Percentiles rank a stretch among this genome's conserved stretches.
Conservation (phyloP, 805 yeast genomes). For the Saccharomycopsis fermentans region DNA sequence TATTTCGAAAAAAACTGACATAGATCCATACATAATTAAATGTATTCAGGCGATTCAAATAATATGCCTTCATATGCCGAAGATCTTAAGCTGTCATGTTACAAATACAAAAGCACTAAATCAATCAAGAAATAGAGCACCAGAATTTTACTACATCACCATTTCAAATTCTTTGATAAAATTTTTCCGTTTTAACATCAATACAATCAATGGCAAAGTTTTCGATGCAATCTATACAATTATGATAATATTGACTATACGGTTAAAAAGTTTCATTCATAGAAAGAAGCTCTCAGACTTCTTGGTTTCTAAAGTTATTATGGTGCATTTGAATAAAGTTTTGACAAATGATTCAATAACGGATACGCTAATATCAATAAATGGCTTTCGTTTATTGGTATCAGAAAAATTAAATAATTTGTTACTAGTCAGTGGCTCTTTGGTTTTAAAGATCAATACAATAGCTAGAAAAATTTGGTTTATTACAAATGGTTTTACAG, state of each 20-base stretch:
- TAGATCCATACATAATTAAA: conserved; percentile 1
- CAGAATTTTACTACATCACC: conserved; percentile 1
- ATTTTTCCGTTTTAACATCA: conserved; percentile 4
- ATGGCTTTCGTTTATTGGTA: neutral
- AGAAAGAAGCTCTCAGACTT: neutral
- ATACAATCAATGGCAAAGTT: neutral
- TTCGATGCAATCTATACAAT: neutral
- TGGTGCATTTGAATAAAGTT: neutral
- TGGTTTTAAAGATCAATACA: conserved; percentile 4
- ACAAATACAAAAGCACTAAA: neutral
- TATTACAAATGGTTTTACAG: neutral
- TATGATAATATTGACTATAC: conserved; percentile 1
- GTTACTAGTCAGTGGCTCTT: conserved; percentile 3
- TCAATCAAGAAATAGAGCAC: neutral
- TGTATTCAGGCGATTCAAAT: conserved; percentile 9
- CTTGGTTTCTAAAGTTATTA: neutral
- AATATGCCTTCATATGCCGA: conserved; percentile 11
- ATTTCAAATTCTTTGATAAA: conserved; percentile 1
- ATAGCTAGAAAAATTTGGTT: conserved; percentile 15
- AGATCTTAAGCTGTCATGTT: neutral
- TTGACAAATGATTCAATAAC: neutral
- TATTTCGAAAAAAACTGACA: neutral
- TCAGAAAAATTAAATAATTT: neutral
- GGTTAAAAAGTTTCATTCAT: conserved; percentile 1
- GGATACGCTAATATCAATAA: neutral